A percentile compares a stretch with the other conserved stretches of the same genome.
Conservation (phyloP, 305 asterid genomes). For the Rubia tinctorum region DNA sequence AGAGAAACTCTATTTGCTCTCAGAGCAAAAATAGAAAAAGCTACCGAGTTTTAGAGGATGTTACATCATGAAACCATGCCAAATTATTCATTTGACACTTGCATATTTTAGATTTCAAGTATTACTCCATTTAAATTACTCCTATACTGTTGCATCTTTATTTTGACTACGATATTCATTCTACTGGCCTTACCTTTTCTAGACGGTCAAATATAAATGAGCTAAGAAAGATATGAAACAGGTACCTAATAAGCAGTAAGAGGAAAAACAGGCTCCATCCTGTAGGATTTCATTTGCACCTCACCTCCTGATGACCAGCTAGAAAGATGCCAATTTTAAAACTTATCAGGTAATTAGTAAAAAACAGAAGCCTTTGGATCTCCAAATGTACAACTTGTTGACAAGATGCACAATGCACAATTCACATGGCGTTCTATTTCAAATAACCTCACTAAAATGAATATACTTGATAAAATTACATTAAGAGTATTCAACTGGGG, state of each 20-base stretch:
- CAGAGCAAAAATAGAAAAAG: constrained; percentile 18
- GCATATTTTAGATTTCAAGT: constrained; percentile 7
- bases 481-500: background rate
- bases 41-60: constrained; percentile 14
- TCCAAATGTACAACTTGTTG: background rate
- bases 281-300: background rate
- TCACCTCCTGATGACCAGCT: background rate
- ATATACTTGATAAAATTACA: background rate
- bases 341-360: background rate
- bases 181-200: background rate
- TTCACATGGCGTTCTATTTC: too few species aligned
- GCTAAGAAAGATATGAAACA: background rate
- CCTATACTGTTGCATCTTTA: background rate
- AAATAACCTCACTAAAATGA: background rate
- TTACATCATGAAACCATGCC: background rate
- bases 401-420: background rate
- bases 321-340: background rate
- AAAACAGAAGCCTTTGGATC: background rate
- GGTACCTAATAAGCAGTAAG: background rate
- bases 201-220: background rate
- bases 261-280: background rate
- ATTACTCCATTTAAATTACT: background rate
- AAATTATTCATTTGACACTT: background rate
- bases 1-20: constrained; percentile 11
- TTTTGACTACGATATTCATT: background rate